Conservation (phyloP, 2,329 filamentous ascomycete genomes). For the Pezizomycotina sp. region DNA sequence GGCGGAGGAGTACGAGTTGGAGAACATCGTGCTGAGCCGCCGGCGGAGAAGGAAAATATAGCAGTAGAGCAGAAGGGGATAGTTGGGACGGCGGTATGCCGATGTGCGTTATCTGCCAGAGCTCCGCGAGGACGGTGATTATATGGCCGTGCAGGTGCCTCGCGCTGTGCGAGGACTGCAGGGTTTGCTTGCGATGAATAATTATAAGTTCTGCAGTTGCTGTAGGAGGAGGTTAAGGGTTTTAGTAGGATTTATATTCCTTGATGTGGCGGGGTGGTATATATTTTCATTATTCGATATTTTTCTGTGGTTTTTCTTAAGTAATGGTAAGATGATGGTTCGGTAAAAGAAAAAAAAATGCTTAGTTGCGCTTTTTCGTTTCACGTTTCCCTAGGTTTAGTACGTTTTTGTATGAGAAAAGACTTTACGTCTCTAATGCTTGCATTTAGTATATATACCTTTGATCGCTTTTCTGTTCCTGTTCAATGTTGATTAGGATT, state of each 20-base stretch:
- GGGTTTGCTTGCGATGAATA: constrained; percentile 92
- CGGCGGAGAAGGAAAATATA: constrained; percentile 27
- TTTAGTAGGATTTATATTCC: constrained; percentile 89
- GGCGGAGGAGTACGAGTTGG: constrained; percentile 29
- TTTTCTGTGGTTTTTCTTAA: too few relatives aligned
- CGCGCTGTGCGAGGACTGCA: constrained; percentile 84
- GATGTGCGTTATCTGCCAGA: constrained; percentile 86
- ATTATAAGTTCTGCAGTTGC: constrained; percentile 91
- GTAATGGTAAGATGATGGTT: too few relatives aligned
- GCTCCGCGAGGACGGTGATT: constrained; percentile 68
- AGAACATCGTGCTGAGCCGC: constrained; percentile 42
- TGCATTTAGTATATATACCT: too few relatives aligned
- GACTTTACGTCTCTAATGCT: too few relatives aligned
- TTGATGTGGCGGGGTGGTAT: constrained; percentile 26
- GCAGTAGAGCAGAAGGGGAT: constrained; percentile 12
- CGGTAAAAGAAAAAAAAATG: too few relatives aligned
- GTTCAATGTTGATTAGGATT: too few relatives aligned
- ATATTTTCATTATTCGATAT: too few relatives aligned
- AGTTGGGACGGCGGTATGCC: constrained; percentile 45
- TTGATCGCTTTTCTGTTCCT: too few relatives aligned
- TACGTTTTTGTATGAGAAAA: too few relatives aligned
- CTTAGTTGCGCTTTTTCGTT: too few relatives aligned
- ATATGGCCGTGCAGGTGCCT: constrained; percentile 95
- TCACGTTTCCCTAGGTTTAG: too few relatives aligned
- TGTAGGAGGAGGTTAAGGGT: constrained; percentile 76